Evolutionary conservation across 2,329 filamentous ascomycete species (phyloP).

Genomic region (Cercospora citrullina): DNA sequence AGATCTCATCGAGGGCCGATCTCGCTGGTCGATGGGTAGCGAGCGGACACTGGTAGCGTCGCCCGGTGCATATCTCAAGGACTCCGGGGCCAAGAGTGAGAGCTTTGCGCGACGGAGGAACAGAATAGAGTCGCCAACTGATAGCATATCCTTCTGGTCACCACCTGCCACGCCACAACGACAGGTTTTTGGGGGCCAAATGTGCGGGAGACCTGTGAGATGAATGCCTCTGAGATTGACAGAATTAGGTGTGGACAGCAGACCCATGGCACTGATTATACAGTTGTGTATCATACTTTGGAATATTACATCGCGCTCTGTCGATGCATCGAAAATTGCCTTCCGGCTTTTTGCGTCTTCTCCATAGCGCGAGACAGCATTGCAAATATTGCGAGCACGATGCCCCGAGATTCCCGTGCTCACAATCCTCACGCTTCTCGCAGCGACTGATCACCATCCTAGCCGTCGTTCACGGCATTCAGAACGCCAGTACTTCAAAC

Average conservation of each 20-base stretch:
- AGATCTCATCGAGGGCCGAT: not conserved
- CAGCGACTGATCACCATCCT: not conserved
- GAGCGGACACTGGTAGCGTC: slow-evolving; percentile 5
- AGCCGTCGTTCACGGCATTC: not conserved
- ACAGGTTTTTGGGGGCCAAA: not conserved
- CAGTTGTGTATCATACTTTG: not conserved
- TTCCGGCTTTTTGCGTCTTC: not conserved
- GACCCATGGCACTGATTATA: not conserved
- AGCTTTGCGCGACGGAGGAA: not conserved
- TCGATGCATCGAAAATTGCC: not conserved
- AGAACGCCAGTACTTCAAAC: not conserved
- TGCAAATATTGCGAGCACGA: not conserved
- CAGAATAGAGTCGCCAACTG: slow-evolving; percentile 6
- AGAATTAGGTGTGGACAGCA: not conserved
- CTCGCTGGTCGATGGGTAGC: slow-evolving; percentile 9
- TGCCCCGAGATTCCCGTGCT: not conserved
- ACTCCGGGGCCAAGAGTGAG: not conserved
- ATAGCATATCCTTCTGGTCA: slow-evolving; percentile 9
- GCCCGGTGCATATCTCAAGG: not conserved
- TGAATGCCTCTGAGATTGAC: not conserved
- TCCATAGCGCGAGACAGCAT: not conserved
- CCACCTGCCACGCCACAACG: slow-evolving; percentile 2
- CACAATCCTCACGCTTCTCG: not conserved
- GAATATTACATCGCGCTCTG: not conserved
- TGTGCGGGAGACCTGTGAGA: not conserved